Evolutionary conservation across 352 stramenopile genomes (phyloP), one percentile per base, ranked within the genome.

Genomic region (Ophiocytium majus): DNA sequence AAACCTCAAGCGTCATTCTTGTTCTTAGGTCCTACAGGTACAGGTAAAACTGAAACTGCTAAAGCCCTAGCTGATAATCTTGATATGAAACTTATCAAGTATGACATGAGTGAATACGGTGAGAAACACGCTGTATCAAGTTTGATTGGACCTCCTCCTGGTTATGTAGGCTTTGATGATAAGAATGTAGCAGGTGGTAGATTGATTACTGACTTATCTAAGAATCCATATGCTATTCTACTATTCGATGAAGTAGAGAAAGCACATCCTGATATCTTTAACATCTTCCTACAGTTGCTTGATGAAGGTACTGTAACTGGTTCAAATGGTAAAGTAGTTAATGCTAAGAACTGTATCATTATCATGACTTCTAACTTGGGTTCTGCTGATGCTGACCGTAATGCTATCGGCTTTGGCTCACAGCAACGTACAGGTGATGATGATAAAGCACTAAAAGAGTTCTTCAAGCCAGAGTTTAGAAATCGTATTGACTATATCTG

Each of bases 81-180:
- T 23, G 94, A 97, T 35, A 92, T 94, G 63, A 92, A 94, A n/a
- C 92, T 98, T 83, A 94, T 95, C 28, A 91, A 95, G 28, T 97
- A 98, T 74, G 95, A 98, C 90, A 98, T 98, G 95, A 98, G 93
- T 28, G 96, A 98, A 90, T 96, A 97, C 89, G 97, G 97, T 92
- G 96, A 98, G 88, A 97, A 97, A 83, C 95, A 97, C 86, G 95
- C 92, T 35, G 95, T 98, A n/a, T 49, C 31, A 17, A 79, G 71
- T 49, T 23, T 79, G 9, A 79, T 79, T 34, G 71, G 71, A 17
- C 17, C 94, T 91, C 74, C 91, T 94, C 63, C 89, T 98, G 71
- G 71, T 35, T 79, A 79, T 35, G 23, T 79, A 49, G 71, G 71
- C 17, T 23, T 49, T 34, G 71, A 79, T 79, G 71, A 79, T 49